Base-by-base conservation (phyloP, 306 rosid species). In the Clitoria ternatea region DNA sequence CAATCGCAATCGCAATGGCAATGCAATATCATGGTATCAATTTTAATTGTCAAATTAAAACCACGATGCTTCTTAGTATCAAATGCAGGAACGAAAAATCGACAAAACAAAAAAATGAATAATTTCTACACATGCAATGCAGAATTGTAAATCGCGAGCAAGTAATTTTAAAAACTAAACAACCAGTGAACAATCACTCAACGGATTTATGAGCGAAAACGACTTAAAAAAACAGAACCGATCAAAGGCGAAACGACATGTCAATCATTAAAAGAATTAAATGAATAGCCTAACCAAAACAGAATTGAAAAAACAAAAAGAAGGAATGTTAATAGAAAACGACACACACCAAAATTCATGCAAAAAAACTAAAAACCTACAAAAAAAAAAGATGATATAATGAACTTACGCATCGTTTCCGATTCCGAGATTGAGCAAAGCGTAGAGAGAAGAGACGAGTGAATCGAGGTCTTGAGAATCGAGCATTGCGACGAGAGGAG, bases 351-450 rank as follows among this genome's bases (percentile, higher is more conserved):
- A 14, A 1, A 32, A 14, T 1, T 14, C 19, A 57, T 0, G 0
- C 40, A 7, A 30, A 2, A 29, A 42, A n/a, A 66, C 36, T 10
- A 49, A 3, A 23, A 72, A 4, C 1, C 15, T 14, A 5, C 56
- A 44, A 10, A 7, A 1, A 14, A 10, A 14, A 24, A 64, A 32
- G 4, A n/a, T 6, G 8, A 40, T 17, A 15, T 7, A 3, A 27
- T 33, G 32, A 77, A 79, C 99, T 59, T 60, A 95, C 99, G 77
- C 80, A 65, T 95, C 96, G 67, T 95, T 95, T 79, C 96, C 96
- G 80, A 95, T 89, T 54, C 87, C 99, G 26, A 95, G 92, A 72
- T 91, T 95, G 82, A 95, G 99, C 60, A 95, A 59, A 5, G 97
- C 96, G 29, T 95, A 95, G 56, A 95, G 97, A 12, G 99, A 76